Evolutionary conservation across 805 yeast species (phyloP), one percentile per base, ranked within the genome.

Genomic region (Candida cerambycidarum): DNA sequence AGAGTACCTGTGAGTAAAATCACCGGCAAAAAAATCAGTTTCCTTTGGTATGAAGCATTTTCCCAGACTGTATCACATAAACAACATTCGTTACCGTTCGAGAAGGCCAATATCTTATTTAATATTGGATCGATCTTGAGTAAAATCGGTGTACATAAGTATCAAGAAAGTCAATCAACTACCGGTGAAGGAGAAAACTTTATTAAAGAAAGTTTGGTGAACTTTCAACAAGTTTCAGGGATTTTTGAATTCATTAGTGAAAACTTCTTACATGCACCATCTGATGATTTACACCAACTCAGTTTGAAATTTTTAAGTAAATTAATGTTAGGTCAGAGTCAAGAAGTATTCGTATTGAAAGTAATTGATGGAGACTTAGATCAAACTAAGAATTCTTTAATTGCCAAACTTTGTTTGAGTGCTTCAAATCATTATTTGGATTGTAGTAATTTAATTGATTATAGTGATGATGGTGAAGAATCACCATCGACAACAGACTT

Each of bases 241-340:
- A 75, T 89, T 23, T 85, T 77, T 55, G 74, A 77, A 46, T 86
- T 78, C 51, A 69, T 90, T 18, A 74, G 83, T 33, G 92, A 85
- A 51, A 86, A 85, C 61, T 92, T 92, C 62, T 65, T 89, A 36
- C 93, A 90, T 62, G 92, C 97, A 0, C 97, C 98, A 0, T 79
- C 89, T 3, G 68, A 74, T 4, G 99, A 92, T 61, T 66, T 90
- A 38, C 71, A 76, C 46, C 85, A 84, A 25, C 79, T 83, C 16
- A 80, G 88, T 0, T 78, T 87, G 8, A 72, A 73, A 32, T 82
- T 87, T 27, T 71, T 92, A 39, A 59, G 73, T 12, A 75, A 75
- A 49, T 60, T 90, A 42, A 80, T 84, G 79, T 67, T 89, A 42
- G 93, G 95, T 0, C 96, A 92, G 60, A 88, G 93, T 2, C 97